A percentile compares a stretch with the other conserved stretches of the same genome.
These are phyloP conservation scores for Calonectria crousiana DNA, from an alignment of 2,329 filamentous ascomycete species.

Conservation along the genomic window DNA sequence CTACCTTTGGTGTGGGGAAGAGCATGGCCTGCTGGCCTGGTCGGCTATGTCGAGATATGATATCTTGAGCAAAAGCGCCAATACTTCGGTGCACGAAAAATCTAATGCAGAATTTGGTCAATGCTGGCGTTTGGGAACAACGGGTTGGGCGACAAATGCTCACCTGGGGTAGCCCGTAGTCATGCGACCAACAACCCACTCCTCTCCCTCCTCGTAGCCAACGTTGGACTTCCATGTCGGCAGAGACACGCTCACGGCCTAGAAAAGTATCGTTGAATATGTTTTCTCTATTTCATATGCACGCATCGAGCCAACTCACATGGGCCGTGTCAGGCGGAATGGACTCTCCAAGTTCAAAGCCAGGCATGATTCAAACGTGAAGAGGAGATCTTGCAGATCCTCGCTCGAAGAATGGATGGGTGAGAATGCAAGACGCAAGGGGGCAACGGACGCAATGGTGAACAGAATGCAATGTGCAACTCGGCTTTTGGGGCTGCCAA, in stretches of 20 bases:
- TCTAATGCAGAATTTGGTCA: conserved; percentile 58
- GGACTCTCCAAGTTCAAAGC: conserved; percentile 72
- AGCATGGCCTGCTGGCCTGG: conserved; percentile 79
- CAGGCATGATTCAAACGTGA: conserved; percentile 55
- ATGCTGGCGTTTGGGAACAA: conserved; percentile 1
- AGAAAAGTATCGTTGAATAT: neutral
- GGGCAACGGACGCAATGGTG: neutral
- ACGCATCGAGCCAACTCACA: conserved; percentile 62
- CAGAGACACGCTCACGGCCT: conserved; percentile 96
- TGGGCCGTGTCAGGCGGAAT: conserved; percentile 84
- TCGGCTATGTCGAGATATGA: conserved; percentile 73
- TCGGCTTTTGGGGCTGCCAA: neutral
- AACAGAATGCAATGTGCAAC: neutral
- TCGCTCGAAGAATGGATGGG: neutral
- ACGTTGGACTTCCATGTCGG: conserved; percentile 94
- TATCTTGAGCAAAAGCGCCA: conserved; percentile 75
- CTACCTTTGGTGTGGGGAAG: conserved; percentile 79
- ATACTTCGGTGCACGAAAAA: conserved; percentile 95
- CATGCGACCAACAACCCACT: conserved; percentile 89
- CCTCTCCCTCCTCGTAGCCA: conserved; percentile 92
- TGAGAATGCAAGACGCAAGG: neutral
- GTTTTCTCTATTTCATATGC: neutral
- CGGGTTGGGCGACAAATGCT: conserved; percentile 28
- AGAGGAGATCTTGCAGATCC: neutral
- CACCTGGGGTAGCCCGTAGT: conserved; percentile 90